Base-by-base conservation (phyloP, 2,329 filamentous ascomycete genomes). In the Colletotrichum liriopes region DNA sequence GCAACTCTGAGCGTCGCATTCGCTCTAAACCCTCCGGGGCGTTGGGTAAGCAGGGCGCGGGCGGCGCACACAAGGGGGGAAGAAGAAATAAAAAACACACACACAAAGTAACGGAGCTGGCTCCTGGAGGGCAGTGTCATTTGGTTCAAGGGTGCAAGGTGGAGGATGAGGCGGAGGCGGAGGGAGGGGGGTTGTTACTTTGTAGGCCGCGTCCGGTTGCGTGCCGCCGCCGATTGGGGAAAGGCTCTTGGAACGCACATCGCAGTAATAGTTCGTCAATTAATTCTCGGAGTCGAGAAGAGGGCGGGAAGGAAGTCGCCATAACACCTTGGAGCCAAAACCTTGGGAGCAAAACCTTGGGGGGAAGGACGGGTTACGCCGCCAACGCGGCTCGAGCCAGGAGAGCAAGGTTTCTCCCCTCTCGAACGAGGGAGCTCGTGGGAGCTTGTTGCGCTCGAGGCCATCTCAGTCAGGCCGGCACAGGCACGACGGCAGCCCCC, bases 1-100 rank as follows among this genome's bases (percentile, higher is more conserved):
- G 37, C 65, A 72, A 72, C 65, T 69, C 29, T 72, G 45, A 59
- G 65, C 51, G 69, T 72, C 59, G 65, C 59, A 69, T 59, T 69
- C 65, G 65, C 65, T 26, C 41, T 35, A 69, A 69, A 63, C 26
- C 49, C 43, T 68, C 49, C 58, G 61, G 37, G 35, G 35, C 39
- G 6, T 54, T 20, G 43, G 20, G 43, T 20, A n/a, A 47, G 20
- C 43, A 47, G 18, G 43, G 43, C 18, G 18, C 29, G 18, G 43
- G 43, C 18, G 18, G 52, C 29, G 51, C 51, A 12, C 9, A 55
- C 23, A 26, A 26, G 23, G 23, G 23, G 23, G 23, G 23, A 26
- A 26, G 23, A 26, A 37, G 12, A 20, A 20, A n/a, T n/a, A n/a
- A 14, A 35, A 35, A 20, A 37, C 35, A n/a, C 37, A 18, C 9